Evolutionary conservation across 352 stramenopile genomes (phyloP).

Genomic region (Globisporangium iwayamae): DNA sequence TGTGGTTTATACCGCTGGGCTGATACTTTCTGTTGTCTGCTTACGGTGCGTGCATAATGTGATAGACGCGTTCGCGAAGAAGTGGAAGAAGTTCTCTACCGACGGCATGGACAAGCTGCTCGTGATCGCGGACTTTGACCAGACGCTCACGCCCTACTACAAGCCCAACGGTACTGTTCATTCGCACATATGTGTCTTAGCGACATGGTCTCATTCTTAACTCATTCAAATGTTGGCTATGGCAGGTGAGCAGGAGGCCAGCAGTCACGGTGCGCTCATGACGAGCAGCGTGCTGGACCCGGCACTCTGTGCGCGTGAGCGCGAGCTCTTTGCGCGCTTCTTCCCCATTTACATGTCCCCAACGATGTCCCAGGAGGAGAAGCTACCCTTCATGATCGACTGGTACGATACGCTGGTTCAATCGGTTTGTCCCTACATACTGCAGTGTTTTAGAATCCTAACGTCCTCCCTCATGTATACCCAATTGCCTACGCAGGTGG

Average conservation of each 20-base stretch:
- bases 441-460: too few relatives aligned
- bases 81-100: constrained; percentile 65
- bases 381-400: constrained; percentile 66
- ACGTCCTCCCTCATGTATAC: too few relatives aligned
- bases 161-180: constrained; percentile 7
- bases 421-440: too few relatives aligned
- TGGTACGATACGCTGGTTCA: constrained; percentile 6
- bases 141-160: constrained; percentile 58
- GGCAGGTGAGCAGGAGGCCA: too few relatives aligned
- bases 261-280: too few relatives aligned
- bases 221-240: too few relatives aligned
- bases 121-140: constrained; percentile 77
- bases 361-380: constrained; percentile 46
- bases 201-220: too few relatives aligned
- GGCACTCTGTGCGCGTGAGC: constrained; percentile 14
- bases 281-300: constrained; percentile 5
- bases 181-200: too few relatives aligned
- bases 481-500: constrained; percentile 26
- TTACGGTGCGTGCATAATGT: too few relatives aligned
- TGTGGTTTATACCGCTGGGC: too few relatives aligned
- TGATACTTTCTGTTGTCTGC: too few relatives aligned
- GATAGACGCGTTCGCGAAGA: constrained; percentile 63
- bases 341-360: constrained; percentile 21
- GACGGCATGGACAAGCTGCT: constrained; percentile 61
- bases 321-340: constrained; percentile 26